phyloP scores from a whole-genome alignment of 441 rosid species.

The Mallotus japonicus region DNA sequence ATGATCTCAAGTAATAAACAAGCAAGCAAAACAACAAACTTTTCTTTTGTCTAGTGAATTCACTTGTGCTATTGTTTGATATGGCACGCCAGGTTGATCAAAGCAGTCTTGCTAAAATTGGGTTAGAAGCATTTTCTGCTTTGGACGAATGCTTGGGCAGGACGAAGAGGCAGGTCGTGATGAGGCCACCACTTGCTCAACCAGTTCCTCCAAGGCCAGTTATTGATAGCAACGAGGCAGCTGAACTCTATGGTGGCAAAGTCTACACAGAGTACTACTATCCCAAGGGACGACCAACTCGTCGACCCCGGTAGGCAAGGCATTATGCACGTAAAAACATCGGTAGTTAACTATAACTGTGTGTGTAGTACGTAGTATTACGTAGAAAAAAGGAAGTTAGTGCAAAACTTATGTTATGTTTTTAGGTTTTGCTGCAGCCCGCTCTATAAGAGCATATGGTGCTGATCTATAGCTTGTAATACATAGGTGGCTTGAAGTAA shows the following conservation, averaged over 20 bases:
- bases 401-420: too few relatives aligned
- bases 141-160: neutral
- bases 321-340: neutral
- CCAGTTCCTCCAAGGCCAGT: neutral
- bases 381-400: too few relatives aligned
- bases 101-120: neutral
- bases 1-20: neutral
- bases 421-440: too few relatives aligned
- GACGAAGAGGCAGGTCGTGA: neutral
- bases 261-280: neutral
- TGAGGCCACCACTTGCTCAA: neutral
- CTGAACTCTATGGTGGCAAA: neutral
- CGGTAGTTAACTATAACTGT: too few relatives aligned
- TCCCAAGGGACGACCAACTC: neutral
- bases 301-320: neutral
- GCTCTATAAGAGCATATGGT: too few relatives aligned
- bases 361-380: too few relatives aligned
- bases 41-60: neutral
- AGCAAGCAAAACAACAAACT: too few relatives aligned
- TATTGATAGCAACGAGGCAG: neutral
- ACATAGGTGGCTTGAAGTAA: too few relatives aligned
- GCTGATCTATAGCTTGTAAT: too few relatives aligned
- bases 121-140: neutral
- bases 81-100: slow-evolving; percentile 1
- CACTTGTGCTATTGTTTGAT: neutral